Percentiles rank a stretch among this genome's conserved stretches.
Evolutionary conservation across 1,284 basidiomycete species (phyloP).

Genomic region (Heterobasidion irregulare): DNA sequence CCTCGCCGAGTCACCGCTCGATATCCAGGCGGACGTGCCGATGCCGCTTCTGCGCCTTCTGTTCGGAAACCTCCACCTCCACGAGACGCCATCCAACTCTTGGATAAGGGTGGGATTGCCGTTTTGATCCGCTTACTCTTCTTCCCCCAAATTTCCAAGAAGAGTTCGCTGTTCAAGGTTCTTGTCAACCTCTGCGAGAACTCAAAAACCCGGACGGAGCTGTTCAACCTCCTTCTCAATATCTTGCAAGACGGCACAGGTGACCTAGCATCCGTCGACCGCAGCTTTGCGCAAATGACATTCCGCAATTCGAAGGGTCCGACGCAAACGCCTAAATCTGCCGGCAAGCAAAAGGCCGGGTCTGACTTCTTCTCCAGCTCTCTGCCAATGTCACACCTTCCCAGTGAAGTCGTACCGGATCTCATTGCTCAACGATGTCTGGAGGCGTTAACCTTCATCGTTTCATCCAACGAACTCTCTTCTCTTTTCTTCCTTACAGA

Average conservation of each 20-base stretch:
- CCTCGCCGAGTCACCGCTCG: slow-evolving; percentile 20
- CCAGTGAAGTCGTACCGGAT: slow-evolving; percentile 82
- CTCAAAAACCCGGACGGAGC: slow-evolving; percentile 81
- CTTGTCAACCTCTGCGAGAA: slow-evolving; percentile 97
- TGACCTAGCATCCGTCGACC: slow-evolving; percentile 88
- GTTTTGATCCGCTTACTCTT: slow-evolving; percentile 90
- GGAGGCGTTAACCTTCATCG: slow-evolving; percentile 83
- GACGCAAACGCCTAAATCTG: slow-evolving; percentile 50
- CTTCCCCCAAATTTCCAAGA: slow-evolving; percentile 89
- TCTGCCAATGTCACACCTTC: slow-evolving; percentile 52
- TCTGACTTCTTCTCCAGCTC: slow-evolving; percentile 41
- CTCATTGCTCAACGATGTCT: slow-evolving; percentile 89
- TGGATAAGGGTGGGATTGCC: slow-evolving; percentile 89
- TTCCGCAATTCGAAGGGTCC: slow-evolving; percentile 59
- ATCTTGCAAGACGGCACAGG: slow-evolving; percentile 94
- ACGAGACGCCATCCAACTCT: slow-evolving; percentile 88
- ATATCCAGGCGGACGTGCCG: not conserved
- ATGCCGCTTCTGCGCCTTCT: slow-evolving; percentile 19
- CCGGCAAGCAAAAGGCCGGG: slow-evolving; percentile 58
- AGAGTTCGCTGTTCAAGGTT: slow-evolving; percentile 82
- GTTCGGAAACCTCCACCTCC: slow-evolving; percentile 43
- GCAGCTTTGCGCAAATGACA: slow-evolving; percentile 90
- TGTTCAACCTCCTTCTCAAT: slow-evolving; percentile 87
- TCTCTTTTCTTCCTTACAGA: slow-evolving; percentile 92
- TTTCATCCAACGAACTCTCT: slow-evolving; percentile 74